Conservation (phyloP, 768 basidiomycete species). For the Gloeopeniophorella convolvens region DNA sequence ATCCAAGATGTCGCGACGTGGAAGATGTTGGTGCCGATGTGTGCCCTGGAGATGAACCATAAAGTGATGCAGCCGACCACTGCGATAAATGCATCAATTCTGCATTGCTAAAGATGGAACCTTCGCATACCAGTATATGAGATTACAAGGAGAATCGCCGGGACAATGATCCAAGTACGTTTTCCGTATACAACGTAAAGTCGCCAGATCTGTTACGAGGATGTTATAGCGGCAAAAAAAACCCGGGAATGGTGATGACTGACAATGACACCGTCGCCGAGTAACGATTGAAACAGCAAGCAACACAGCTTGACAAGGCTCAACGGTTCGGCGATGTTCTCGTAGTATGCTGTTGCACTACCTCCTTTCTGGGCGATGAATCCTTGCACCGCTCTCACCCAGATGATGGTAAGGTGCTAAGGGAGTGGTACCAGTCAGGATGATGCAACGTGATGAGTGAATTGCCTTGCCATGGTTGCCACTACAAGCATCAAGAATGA, state of each 20-base stretch:
- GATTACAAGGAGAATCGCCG: background rate
- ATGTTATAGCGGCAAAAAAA: background rate
- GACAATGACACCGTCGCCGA: background rate
- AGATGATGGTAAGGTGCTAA: background rate
- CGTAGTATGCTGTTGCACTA: background rate
- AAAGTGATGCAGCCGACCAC: background rate
- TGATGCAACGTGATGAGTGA: background rate
- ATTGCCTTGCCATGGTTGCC: slow-evolving; percentile 2
- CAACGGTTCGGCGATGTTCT: background rate
- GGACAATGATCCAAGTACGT: background rate
- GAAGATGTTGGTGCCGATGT: background rate
- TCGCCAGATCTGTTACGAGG: slow-evolving; percentile 4
- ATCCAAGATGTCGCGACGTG: background rate
- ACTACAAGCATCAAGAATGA: slow-evolving; percentile 2
- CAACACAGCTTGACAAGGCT: background rate
- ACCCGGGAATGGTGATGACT: background rate
- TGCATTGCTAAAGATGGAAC: too few species aligned
- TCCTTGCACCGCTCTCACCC: background rate
- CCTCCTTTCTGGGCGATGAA: background rate
- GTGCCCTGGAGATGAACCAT: background rate
- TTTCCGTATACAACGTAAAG: slow-evolving; percentile 2
- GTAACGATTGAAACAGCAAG: background rate
- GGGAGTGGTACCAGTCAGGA: background rate
- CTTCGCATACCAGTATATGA: slow-evolving; percentile 8
- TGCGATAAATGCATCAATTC: too few species aligned